phyloP scores from a whole-genome alignment of 352 stramenopile species.

The Globisporangium rhizosaccharum region DNA sequence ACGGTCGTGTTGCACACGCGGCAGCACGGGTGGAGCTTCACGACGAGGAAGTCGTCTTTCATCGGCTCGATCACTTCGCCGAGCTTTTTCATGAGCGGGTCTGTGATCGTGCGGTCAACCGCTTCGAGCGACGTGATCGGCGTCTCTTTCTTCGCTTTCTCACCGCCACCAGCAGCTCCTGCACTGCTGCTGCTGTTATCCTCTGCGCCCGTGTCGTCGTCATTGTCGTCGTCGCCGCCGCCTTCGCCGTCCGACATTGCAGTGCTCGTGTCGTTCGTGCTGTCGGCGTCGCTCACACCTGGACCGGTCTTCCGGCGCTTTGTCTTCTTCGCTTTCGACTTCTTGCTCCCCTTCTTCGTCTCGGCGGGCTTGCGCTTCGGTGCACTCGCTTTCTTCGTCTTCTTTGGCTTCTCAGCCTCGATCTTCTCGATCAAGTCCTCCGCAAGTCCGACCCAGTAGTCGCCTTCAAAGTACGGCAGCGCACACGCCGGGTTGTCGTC shows the following conservation, averaged over 20 bases:
- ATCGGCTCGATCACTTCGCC: slow-evolving; percentile 86
- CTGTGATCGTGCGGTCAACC: slow-evolving; percentile 57
- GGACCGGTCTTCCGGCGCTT: slow-evolving; percentile 57
- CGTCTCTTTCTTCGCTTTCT: slow-evolving; percentile 28
- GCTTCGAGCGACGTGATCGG: slow-evolving; percentile 54
- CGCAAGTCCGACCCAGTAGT: slow-evolving; percentile 84
- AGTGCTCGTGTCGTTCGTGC: slow-evolving; percentile 24
- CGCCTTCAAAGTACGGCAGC: slow-evolving; percentile 83
- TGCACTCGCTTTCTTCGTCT: slow-evolving; percentile 50
- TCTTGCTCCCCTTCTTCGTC: slow-evolving; percentile 65
- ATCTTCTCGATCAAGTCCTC: slow-evolving; percentile 89
- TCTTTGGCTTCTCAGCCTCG: slow-evolving; percentile 81
- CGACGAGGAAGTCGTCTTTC: slow-evolving; percentile 88
- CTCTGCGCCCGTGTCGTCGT: slow-evolving; percentile 21
- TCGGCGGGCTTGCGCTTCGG: slow-evolving; percentile 61
- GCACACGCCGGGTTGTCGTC: slow-evolving; percentile 80
- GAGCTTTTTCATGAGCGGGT: slow-evolving; percentile 82
- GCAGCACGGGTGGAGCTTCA: slow-evolving; percentile 84
- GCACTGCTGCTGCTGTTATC: slow-evolving; percentile 10
- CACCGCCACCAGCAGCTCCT: slow-evolving; percentile 9
- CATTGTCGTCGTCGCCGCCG: slow-evolving; percentile 27
- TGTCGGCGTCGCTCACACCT: slow-evolving; percentile 31
- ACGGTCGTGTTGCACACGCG: slow-evolving; percentile 73
- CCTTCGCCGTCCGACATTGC: slow-evolving; percentile 34
- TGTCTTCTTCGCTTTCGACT: slow-evolving; percentile 75